phyloP scores from a whole-genome alignment of 257 asterid genomes.

The Penstemon eatonii region DNA sequence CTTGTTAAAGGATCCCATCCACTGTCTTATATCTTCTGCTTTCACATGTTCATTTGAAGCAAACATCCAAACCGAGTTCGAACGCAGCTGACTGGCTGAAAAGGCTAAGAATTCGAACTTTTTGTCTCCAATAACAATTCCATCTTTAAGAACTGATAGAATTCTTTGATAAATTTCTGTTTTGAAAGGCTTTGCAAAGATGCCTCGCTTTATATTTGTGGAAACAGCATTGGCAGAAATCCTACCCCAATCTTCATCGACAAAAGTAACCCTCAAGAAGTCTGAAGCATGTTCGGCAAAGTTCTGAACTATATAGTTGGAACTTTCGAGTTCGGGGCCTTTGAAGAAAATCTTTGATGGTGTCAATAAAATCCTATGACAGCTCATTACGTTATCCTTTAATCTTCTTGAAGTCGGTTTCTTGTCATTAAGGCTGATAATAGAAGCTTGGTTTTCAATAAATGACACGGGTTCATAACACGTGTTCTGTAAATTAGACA shows the following conservation, averaged over 20 bases:
- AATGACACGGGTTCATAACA: constrained; percentile 69
- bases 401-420: constrained; percentile 36
- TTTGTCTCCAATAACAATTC: constrained; percentile 75
- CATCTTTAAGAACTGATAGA: constrained; percentile 67
- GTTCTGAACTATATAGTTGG: constrained; percentile 84
- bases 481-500: constrained; percentile 66
- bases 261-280: constrained; percentile 85
- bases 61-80: constrained; percentile 95
- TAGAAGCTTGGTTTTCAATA: constrained; percentile 39
- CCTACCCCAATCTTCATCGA: constrained; percentile 94
- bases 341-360: constrained; percentile 81
- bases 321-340: constrained; percentile 91
- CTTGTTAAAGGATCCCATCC: constrained; percentile 93
- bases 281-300: constrained; percentile 70
- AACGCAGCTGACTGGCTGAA: constrained; percentile 90
- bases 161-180: constrained; percentile 63
- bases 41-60: constrained; percentile 70
- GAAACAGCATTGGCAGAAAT: constrained; percentile 55
- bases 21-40: constrained; percentile 75
- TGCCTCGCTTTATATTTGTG: constrained; percentile 48
- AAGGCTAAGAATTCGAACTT: constrained; percentile 78
- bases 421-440: constrained; percentile 30
- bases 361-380: constrained; percentile 76
- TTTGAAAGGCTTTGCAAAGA: constrained; percentile 62
- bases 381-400: constrained; percentile 64